phyloP scores from a whole-genome alignment of 306 rosid genomes.

The Rosa lucieae region DNA sequence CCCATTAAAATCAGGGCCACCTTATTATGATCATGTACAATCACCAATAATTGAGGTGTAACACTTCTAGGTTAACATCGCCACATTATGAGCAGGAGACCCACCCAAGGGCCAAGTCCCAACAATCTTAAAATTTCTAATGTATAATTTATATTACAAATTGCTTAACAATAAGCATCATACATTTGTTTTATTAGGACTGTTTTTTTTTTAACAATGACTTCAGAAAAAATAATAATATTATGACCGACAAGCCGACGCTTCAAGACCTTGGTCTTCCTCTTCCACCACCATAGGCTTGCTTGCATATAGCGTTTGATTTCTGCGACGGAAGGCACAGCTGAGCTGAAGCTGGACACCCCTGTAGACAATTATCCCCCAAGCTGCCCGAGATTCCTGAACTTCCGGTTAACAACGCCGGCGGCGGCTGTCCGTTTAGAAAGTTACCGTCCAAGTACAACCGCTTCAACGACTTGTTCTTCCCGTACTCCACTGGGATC shows the following conservation, averaged over 20 bases:
- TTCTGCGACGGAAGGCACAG: conserved; percentile 82
- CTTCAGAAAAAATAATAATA: background rate
- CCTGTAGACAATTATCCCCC: conserved; percentile 80
- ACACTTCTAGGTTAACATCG: background rate
- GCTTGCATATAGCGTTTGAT: conserved; percentile 60
- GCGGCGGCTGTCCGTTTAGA: conserved; percentile 71
- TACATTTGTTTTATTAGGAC: conserved; percentile 15
- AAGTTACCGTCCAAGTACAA: conserved; percentile 82
- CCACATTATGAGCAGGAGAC: background rate
- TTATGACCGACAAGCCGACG: conserved; percentile 30
- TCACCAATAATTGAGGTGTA: background rate
- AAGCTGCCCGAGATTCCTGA: conserved; percentile 64
- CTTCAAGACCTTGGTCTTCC: conserved; percentile 43
- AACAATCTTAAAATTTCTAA: background rate
- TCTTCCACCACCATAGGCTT: conserved; percentile 49
- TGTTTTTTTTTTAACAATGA: background rate
- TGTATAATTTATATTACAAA: background rate
- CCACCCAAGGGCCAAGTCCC: background rate
- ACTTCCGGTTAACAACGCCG: conserved; percentile 42
- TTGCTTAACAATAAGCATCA: conserved; percentile 10
- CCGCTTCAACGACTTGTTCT: conserved; percentile 49
- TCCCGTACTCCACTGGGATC: conserved; percentile 62
- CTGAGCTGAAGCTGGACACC: conserved; percentile 63
- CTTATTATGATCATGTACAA: background rate
- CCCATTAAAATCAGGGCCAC: background rate